Evolutionary conservation across 108 stramenopile species (phyloP).

Genomic region (Cylindrotheca closterium): DNA sequence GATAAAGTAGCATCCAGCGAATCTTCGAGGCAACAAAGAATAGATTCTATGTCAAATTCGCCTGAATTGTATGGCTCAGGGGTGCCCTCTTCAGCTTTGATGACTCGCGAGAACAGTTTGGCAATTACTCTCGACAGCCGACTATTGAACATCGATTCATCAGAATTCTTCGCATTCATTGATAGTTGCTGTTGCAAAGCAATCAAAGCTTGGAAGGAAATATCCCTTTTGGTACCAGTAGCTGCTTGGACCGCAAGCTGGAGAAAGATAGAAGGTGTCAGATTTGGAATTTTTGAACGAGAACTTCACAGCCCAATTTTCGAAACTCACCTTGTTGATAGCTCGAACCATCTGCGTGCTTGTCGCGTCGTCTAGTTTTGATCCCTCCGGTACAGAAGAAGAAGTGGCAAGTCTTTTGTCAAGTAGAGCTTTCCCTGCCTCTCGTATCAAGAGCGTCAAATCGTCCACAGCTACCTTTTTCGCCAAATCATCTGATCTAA

Average conservation of each 20-base stretch:
- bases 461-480: constrained; percentile 43
- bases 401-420: constrained; percentile 58
- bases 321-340: constrained; percentile 74
- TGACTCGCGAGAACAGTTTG: constrained; percentile 61
- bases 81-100: constrained; percentile 63
- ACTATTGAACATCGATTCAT: constrained; percentile 39
- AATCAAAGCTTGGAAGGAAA: constrained; percentile 57
- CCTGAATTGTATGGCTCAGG: constrained; percentile 30
- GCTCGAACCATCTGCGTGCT: constrained; percentile 60
- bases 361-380: constrained; percentile 44
- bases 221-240: constrained; percentile 39
- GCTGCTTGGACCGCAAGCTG: constrained; percentile 68
- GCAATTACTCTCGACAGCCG: constrained; percentile 62
- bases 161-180: constrained; percentile 9
- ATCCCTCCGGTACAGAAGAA: constrained; percentile 6
- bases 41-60: constrained; percentile 53
- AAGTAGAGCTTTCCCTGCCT: constrained; percentile 57
- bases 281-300: too few relatives aligned
- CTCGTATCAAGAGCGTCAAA: constrained; percentile 48
- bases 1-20: constrained; percentile 16
- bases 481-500: constrained; percentile 42
- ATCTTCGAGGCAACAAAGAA: constrained; percentile 53
- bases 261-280: too few relatives aligned
- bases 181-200: constrained; percentile 58
- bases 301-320: too few relatives aligned